These are phyloP conservation scores for Daucus carota DNA, from an alignment of 129 eudicot species.

Conservation along the genomic window DH1_v3.0 NC_030386.2:29166001-29166500, in stretches of 20 bases:
- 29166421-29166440: neutral
- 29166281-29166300: neutral
- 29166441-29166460: neutral
- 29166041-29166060: conserved; percentile 57
- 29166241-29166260: neutral
- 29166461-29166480: neutral
- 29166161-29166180: neutral
- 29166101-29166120: neutral
- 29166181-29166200: neutral
- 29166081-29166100: conserved; percentile 63
- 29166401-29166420: neutral
- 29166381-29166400: no score
- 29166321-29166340: neutral
- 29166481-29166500: neutral
- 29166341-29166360: neutral
- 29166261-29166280: neutral
- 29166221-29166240: neutral
- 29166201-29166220: neutral
- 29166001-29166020: neutral
- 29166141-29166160: neutral
- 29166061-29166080: conserved; percentile 52
- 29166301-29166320: neutral
- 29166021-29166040: conserved; percentile 34
- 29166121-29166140: neutral
- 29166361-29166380: neutral